Base-by-base conservation (phyloP, 2,329 filamentous ascomycete genomes). In the Colletotrichum tanaceti region DNA sequence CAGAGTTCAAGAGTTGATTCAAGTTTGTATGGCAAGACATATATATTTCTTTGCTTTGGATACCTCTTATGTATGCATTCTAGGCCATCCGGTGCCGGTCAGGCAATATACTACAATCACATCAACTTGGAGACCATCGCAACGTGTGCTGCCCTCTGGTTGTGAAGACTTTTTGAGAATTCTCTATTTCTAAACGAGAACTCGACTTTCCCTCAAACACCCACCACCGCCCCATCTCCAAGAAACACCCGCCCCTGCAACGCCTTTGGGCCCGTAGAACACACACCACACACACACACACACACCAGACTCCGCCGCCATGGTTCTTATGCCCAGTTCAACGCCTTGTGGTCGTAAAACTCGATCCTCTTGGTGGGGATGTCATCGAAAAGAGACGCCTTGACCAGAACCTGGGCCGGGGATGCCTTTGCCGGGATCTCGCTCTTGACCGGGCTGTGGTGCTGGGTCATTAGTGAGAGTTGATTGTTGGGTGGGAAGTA, bases 351-450 rank as follows among this genome's bases (percentile, higher is more conserved):
- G 1, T 24, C 13, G 2, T 50, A 65, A 2, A 65, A 22, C 13
- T 68, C 65, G 6, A 18, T 41, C 43, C 32, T 68, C 4, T 43
- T 50, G 1, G 61, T 59, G 0, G 65, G 65, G 14, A 68, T 68
- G 7, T 69, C 66, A 9, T 66, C 62, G 20, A 69, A 69, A 20
- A 69, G 43, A 1, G 66, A 69, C 7, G 62, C 66, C 39, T 69
- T 69, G n/a, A 69, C 57, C 4, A 69, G 10, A 6, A 35, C 44
- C 41, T 66, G 39, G 7, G 24, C 50, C 0, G 66, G 66, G 5
- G 61, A 18, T 7, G 62, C 13, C 20, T 58, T 53, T 1, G 63
- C 16, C 14, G 13, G n/a, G n/a, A n/a, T n/a, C n/a, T n/a, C 24
- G 4, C 43, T 41, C 18, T 66, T 66, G 18, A 69, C 38, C 5